Conservation (phyloP, 495 filamentous ascomycete genomes). For the Daldinia vernicosa region DNA sequence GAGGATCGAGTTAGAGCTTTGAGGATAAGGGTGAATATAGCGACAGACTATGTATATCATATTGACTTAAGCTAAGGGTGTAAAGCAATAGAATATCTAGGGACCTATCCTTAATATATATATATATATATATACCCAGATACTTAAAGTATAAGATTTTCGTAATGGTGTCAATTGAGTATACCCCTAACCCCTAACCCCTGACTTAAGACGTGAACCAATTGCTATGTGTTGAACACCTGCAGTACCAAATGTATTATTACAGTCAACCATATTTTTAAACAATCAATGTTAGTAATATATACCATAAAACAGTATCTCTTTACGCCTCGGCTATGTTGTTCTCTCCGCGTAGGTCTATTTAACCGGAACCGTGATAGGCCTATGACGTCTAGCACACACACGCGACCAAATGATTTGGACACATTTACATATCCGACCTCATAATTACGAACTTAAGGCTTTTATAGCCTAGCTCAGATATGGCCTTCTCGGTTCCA, state of each 20-base stretch:
- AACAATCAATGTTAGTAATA: not conserved
- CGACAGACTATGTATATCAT: not conserved
- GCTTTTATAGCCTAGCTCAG: not conserved
- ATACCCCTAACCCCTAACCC: not conserved
- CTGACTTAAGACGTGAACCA: not conserved
- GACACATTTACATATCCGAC: slow-evolving; percentile 29
- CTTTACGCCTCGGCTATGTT: not conserved
- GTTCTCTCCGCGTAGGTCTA: slow-evolving; percentile 3
- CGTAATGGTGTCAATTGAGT: too few species aligned
- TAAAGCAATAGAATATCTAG: too few species aligned
- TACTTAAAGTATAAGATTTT: too few species aligned
- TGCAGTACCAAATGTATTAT: too few species aligned
- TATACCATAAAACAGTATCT: not conserved
- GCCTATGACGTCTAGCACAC: not conserved
- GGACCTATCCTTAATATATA: too few species aligned
- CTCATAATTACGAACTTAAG: not conserved
- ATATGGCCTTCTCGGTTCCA: not conserved
- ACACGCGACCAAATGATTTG: slow-evolving; percentile 14
- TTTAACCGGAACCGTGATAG: slow-evolving; percentile 30
- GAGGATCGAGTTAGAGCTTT: slow-evolving; percentile 12
- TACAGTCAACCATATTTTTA: too few species aligned
- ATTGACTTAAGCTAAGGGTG: too few species aligned
- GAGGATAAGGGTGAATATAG: not conserved
- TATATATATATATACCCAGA: too few species aligned
- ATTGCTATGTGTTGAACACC: too few species aligned